Evolutionary conservation across 768 basidiomycete genomes (phyloP).

Genomic region (Pisolithus orientalis): DNA sequence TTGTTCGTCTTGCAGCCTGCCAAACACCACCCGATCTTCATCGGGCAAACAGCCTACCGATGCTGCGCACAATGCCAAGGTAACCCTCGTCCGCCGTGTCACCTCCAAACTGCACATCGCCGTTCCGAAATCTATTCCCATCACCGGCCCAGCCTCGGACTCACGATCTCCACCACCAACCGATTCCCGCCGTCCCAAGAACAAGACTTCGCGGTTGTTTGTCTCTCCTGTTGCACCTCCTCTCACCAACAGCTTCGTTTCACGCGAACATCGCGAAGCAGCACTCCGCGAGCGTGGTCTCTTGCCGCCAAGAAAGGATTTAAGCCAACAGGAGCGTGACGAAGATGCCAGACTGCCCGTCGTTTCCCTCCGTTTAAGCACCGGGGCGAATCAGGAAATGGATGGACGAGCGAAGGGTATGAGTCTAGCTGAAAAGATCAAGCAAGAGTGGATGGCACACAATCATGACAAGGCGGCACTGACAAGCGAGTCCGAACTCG

Average conservation of each 20-base stretch:
- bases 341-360: conserved; percentile 35
- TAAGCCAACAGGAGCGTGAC: conserved; percentile 36
- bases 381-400: conserved; percentile 2
- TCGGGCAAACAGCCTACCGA: background rate
- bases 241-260: conserved; percentile 18
- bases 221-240: conserved; percentile 10
- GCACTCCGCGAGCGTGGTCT: conserved; percentile 58
- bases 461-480: conserved; percentile 24
- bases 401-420: conserved; percentile 1
- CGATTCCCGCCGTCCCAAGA: conserved; percentile 5
- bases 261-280: conserved; percentile 33
- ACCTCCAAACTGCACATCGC: conserved; percentile 22
- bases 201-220: background rate
- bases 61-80: conserved; percentile 3
- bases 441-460: conserved; percentile 46
- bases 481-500: conserved; percentile 15
- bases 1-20: background rate
- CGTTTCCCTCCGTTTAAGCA: conserved; percentile 26
- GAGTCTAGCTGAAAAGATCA: conserved; percentile 48
- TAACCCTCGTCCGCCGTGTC: conserved; percentile 23
- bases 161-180: conserved; percentile 11
- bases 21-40: background rate
- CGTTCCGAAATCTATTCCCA: conserved; percentile 6
- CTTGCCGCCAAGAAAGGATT: conserved; percentile 37
- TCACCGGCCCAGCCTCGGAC: background rate